These are phyloP conservation scores for Russula sp. DNA, from an alignment of 768 basidiomycete species.

Conservation along the genomic window DNA sequence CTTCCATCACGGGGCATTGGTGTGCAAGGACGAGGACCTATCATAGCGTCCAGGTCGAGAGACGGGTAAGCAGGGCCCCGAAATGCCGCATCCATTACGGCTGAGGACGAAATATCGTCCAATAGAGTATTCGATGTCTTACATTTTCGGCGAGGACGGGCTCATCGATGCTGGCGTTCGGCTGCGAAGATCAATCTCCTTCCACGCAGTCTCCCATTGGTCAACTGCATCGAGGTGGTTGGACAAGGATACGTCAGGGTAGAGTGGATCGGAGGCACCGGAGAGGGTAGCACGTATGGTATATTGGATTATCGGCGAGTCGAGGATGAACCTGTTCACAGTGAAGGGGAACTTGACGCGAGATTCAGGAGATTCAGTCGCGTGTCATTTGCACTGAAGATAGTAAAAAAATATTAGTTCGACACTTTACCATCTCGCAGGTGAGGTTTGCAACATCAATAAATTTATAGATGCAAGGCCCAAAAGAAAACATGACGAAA, in stretches of 20 bases:
- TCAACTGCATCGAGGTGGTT: neutral
- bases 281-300: constrained; percentile 10
- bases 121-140: too few species aligned
- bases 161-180: neutral
- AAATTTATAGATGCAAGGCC: neutral
- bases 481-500: neutral
- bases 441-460: neutral
- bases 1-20: constrained; percentile 2
- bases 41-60: constrained; percentile 15
- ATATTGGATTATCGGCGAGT: constrained; percentile 10
- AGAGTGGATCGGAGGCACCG: constrained; percentile 16
- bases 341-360: too few species aligned
- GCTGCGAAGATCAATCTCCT: constrained; percentile 6
- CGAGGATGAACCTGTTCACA: constrained; percentile 6
- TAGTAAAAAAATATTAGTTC: neutral
- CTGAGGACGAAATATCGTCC: constrained; percentile 17
- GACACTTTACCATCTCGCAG: neutral
- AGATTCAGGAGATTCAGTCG: neutral
- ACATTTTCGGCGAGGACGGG: too few species aligned
- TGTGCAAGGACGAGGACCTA: neutral
- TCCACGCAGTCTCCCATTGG: constrained; percentile 4
- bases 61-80: constrained; percentile 2
- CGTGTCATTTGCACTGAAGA: neutral
- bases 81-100: constrained; percentile 10
- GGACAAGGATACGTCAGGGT: constrained; percentile 6